phyloP scores from a whole-genome alignment of 139 green algal genomes.

The Ulvella scutata region DNA sequence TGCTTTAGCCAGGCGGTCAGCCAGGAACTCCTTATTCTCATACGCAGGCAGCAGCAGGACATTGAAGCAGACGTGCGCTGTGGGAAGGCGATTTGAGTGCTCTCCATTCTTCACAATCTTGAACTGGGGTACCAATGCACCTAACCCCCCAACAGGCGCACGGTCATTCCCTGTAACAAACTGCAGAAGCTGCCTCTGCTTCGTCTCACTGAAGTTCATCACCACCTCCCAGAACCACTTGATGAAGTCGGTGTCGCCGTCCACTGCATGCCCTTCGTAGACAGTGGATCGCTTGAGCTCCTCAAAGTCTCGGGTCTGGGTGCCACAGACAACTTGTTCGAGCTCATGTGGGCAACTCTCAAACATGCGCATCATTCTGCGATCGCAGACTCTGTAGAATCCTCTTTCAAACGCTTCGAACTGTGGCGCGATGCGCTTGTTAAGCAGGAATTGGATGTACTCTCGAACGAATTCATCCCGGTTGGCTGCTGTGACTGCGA shows the following conservation, averaged over 20 bases:
- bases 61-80: constrained; percentile 90
- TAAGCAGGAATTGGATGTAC: constrained; percentile 30
- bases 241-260: constrained; percentile 11
- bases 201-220: background rate
- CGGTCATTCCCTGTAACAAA: constrained; percentile 55
- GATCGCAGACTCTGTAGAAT: constrained; percentile 18
- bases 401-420: constrained; percentile 31
- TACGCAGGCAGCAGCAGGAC: constrained; percentile 74
- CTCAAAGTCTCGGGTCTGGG: constrained; percentile 37
- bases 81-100: constrained; percentile 46
- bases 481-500: constrained; percentile 44
- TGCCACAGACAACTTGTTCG: constrained; percentile 62
- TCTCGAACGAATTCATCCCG: constrained; percentile 39
- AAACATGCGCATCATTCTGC: constrained; percentile 12
- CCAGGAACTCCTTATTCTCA: constrained; percentile 1
- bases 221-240: constrained; percentile 64
- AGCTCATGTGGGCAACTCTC: constrained; percentile 43
- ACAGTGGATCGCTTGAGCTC: constrained; percentile 37
- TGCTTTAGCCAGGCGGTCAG: background rate
- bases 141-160: constrained; percentile 54
- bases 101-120: constrained; percentile 15
- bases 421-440: constrained; percentile 18
- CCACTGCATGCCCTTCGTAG: constrained; percentile 66
- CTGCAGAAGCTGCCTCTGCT: constrained; percentile 39
- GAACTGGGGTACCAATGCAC: constrained; percentile 35